Base-by-base conservation (phyloP, 2,329 filamentous ascomycete genomes). In the Cryphonectria japonica region DNA sequence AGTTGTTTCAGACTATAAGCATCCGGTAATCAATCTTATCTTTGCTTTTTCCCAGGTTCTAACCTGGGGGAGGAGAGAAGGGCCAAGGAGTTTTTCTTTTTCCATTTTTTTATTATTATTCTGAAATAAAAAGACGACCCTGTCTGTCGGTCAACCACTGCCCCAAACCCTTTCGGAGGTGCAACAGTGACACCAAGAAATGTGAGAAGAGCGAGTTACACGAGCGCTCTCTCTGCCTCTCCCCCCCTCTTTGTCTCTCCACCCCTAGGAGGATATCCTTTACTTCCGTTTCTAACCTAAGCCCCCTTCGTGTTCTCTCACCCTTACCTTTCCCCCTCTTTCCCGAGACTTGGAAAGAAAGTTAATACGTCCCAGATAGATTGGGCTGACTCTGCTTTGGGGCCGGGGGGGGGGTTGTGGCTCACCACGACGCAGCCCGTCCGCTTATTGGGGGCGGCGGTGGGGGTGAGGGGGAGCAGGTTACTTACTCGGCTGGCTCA, bases 1-100 rank as follows among this genome's bases (percentile, higher is more conserved):
- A 43, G 22, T 71, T 71, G 70, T 71, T 67, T 71, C 70, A 69
- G 70, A 32, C 46, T 54, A 46, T 29, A 62, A 62, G 41, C 65
- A 34, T 66, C 67, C 57, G 46, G 57, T 34, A 50, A 22, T 69
- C 52, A 65, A 41, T 46, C 62, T 54, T 22, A 50, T 50, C 46
- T 50, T 46, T 46, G 19, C 16, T 22, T 46, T 46, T 46, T 46
- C 9, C 37, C 34, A 46, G 66, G 8, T 54, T 7, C 34, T 71
- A 26, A 50, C 69, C 66, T 46, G 37, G 43, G 14, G 19, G 46
- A 9, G 46, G 22, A 9, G 8, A n/a, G 46, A n/a, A n/a, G 46
- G 7, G 7, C 19, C 5, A n/a, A n/a, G 22, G 22, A 22, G 46
- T 8, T 22, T 11, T 39, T 54, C 43, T 43, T 19, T 57, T 14